A percentile compares a stretch with the other conserved stretches of the same genome.
phyloP scores from a whole-genome alignment of 2,329 filamentous ascomycete species.

The Zelopaecilomyces penicillatus region DNA sequence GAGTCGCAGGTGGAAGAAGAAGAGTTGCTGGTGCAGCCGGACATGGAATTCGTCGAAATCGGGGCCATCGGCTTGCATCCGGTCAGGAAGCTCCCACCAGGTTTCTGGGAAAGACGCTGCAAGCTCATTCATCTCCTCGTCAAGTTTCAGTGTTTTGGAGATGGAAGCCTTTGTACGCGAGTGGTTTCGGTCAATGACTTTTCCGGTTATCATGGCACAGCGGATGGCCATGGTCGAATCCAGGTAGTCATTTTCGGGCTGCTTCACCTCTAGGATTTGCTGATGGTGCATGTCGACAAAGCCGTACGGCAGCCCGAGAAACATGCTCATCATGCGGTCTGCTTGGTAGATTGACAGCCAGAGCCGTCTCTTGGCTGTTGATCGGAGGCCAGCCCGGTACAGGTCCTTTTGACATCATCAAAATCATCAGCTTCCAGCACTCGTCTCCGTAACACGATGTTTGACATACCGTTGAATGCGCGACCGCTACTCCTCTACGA shows the following conservation, averaged over 20 bases:
- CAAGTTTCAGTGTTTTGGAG: conserved; percentile 28
- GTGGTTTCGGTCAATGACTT: conserved; percentile 33
- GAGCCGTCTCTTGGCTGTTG: conserved; percentile 16
- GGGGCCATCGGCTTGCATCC: conserved; percentile 8
- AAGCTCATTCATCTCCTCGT: conserved; percentile 32
- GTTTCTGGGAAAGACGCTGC: conserved; percentile 25
- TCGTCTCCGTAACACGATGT: not conserved
- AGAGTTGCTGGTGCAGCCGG: conserved; percentile 30
- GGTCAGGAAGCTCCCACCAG: conserved; percentile 27
- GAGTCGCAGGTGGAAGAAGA: conserved; percentile 34
- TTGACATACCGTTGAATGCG: conserved; percentile 31
- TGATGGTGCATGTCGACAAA: conserved; percentile 10
- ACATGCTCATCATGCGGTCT: conserved; percentile 34
- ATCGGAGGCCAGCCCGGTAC: conserved; percentile 1
- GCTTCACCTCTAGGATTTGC: conserved; percentile 9
- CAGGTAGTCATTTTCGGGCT: not conserved
- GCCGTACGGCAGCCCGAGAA: conserved; percentile 30
- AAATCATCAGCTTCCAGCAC: not conserved
- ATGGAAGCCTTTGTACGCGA: conserved; percentile 24
- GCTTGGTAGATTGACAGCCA: conserved; percentile 18
- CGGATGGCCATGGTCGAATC: conserved; percentile 10
- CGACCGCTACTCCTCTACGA: conserved; percentile 31
- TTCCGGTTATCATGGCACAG: conserved; percentile 29
- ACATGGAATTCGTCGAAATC: conserved; percentile 23
- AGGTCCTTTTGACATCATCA: conserved; percentile 5